Evolutionary conservation across 768 basidiomycete species (phyloP), one percentile per base, ranked within the genome.

Genomic region (Chalciporus piperatus): DNA sequence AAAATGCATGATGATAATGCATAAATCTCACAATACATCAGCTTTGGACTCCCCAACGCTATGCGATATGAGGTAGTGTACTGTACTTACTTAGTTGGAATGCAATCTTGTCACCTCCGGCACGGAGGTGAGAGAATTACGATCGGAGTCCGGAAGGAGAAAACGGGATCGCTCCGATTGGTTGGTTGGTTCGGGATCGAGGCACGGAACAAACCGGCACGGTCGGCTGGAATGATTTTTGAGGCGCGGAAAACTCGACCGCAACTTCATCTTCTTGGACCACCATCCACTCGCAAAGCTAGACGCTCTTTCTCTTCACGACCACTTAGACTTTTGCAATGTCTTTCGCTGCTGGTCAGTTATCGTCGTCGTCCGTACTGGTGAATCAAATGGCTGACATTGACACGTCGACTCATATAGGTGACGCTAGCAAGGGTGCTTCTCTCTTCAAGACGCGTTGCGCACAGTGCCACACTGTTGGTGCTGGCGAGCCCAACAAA

Each of bases 401-500:
- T 39, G 4, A 23, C 11, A 12, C 10, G 11, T 12, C 9, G 1
- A 33, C 10, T 1, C 25, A 11, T 5, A 47, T 39, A 81, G 95
- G 95, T 84, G 91, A 97, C 76, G 71, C 87, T 65, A 63, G 64
- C 50, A 97, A 95, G 81, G 95, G 95, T 74, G 94, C 95, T 68
- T 75, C 78, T 67, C 87, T 97, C 71, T 98, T 98, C 87, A 96
- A 94, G 79, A 94, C 93, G 54, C 89, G 94, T 51, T 94, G 90
- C 65, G 86, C 88, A 38, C 92, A 97, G 69, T 98, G 95, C 75
- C 95, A 98, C 72, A 97, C 92, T 57, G 71, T 89, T 56, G 89
- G 75, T 50, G 76, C 80, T 60, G 84, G 86, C 50, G 91, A 84
- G 63, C 77, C 83, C 38, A 79, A 93, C 77, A 91, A 90, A 72